Evolutionary conservation across 2,329 filamentous ascomycete species (phyloP).

Genomic region (Fusarium sp.): DNA sequence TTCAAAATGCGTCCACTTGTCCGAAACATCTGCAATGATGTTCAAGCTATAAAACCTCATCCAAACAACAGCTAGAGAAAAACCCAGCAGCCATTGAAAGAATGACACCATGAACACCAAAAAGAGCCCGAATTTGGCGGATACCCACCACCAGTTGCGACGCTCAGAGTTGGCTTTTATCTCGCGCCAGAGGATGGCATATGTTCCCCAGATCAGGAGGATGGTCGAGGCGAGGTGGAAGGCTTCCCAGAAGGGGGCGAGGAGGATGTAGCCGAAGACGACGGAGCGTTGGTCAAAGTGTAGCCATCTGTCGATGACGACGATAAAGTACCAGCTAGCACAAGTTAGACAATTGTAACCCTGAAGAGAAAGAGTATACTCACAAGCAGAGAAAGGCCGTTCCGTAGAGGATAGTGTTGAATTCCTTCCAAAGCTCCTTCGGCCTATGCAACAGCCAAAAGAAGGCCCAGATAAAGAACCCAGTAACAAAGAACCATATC

Average conservation of each 20-base stretch:
- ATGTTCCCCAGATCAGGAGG: conserved; percentile 25
- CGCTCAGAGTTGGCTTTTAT: not conserved
- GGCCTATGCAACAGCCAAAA: not conserved
- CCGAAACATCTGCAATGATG: conserved; percentile 15
- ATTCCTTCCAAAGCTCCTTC: conserved; percentile 12
- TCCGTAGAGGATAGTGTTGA: conserved; percentile 11
- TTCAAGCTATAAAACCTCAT: conserved; percentile 19
- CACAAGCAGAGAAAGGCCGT: conserved; percentile 4
- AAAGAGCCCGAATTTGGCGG: conserved; percentile 14
- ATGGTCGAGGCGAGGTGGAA: conserved; percentile 17
- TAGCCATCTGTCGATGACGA: conserved; percentile 21
- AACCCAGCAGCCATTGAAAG: conserved; percentile 14
- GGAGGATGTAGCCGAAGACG: conserved; percentile 21
- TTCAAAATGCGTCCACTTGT: conserved; percentile 22
- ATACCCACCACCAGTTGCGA: conserved; percentile 7
- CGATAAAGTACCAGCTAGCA: conserved; percentile 11
- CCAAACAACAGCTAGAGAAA: conserved; percentile 23
- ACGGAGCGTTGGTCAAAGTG: conserved; percentile 8
- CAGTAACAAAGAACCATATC: conserved; percentile 12
- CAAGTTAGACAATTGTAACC: not conserved
- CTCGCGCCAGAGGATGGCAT: conserved; percentile 12
- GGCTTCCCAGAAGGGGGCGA: conserved; percentile 17
- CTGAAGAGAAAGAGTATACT: not conserved
- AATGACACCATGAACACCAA: conserved; percentile 15
- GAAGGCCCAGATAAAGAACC: not conserved